Evolutionary conservation across 495 filamentous ascomycete species (phyloP).

Genomic region (Ramalina intermedia): DNA sequence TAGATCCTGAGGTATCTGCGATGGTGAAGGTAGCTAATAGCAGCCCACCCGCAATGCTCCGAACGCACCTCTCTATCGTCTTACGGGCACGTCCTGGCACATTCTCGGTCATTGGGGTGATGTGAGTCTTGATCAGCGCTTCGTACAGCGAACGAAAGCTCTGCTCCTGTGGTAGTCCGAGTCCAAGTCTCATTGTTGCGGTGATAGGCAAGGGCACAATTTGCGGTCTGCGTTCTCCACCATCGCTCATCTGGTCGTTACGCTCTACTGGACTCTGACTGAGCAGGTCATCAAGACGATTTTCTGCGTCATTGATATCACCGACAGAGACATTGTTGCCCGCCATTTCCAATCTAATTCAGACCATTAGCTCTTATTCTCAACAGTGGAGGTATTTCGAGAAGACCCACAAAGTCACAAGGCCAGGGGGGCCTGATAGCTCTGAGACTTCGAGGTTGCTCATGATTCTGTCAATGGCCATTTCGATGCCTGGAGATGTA

Average conservation of each 20-base stretch:
- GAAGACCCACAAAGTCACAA: not conserved
- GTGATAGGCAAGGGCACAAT: not conserved
- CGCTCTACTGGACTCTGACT: not conserved
- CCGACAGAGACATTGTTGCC: not conserved
- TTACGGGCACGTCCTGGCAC: conserved; percentile 27
- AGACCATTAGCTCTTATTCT: not conserved
- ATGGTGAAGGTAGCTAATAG: conserved; percentile 19
- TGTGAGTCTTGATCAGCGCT: conserved; percentile 26
- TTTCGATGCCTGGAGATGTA: too few relatives aligned
- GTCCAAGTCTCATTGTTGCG: not conserved
- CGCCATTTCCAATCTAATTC: not conserved
- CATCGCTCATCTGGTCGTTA: not conserved
- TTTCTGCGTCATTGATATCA: conserved; percentile 6
- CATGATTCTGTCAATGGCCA: not conserved
- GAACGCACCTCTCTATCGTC: conserved; percentile 27
- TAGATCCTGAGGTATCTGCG: not conserved
- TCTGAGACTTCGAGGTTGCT: not conserved
- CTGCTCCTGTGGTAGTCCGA: not conserved
- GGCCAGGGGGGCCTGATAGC: not conserved
- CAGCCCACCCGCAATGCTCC: conserved; percentile 27
- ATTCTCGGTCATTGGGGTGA: conserved; percentile 20
- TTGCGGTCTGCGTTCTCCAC: not conserved
- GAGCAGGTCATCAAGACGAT: conserved; percentile 2
- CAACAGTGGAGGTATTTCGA: not conserved
- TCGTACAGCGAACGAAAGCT: conserved; percentile 22